A percentile compares a stretch with the other conserved stretches of the same genome.
phyloP scores from a whole-genome alignment of 2,329 filamentous ascomycete species.

The Colletotrichum destructivum region DNA sequence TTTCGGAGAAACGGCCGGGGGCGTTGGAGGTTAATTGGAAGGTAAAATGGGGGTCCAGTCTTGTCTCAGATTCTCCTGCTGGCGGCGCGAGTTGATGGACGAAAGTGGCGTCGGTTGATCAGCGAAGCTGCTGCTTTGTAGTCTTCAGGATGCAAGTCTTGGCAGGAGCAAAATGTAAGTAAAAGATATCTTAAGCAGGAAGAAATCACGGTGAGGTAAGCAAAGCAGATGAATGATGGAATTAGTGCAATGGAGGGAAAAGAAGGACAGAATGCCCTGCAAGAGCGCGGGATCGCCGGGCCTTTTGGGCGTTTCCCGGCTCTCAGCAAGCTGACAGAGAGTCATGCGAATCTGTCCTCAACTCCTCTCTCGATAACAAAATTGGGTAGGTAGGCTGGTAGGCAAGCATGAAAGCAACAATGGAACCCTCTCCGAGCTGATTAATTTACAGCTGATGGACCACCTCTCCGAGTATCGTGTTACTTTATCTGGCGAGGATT shows the following conservation, averaged over 20 bases:
- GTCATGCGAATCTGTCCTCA: conserved; percentile 38
- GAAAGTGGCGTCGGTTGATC: conserved; percentile 11
- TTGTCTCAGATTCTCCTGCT: conserved; percentile 26
- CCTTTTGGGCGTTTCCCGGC: conserved; percentile 26
- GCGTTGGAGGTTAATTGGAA: conserved; percentile 32
- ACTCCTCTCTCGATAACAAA: conserved; percentile 10
- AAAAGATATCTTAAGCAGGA: not conserved
- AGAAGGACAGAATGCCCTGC: not conserved
- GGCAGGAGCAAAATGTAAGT: no score
- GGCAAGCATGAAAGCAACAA: conserved; percentile 19
- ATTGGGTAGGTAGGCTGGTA: not conserved
- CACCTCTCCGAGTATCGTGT: conserved; percentile 13
- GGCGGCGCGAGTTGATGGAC: conserved; percentile 8
- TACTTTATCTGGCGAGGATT: conserved; percentile 41
- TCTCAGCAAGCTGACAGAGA: conserved; percentile 20
- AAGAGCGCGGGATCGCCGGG: conserved; percentile 26
- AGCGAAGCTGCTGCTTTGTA: no score
- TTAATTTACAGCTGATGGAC: conserved; percentile 30
- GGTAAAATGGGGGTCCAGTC: conserved; percentile 19
- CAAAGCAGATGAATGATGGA: conserved; percentile 10
- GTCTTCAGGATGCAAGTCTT: no score
- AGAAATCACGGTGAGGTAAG: not conserved
- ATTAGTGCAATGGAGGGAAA: not conserved
- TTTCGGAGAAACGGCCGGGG: conserved; percentile 36
- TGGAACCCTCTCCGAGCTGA: conserved; percentile 22